A percentile compares a stretch with the other conserved stretches of the same genome.
Conservation (phyloP, 108 stramenopile species). For the Cyclotella atomus region DNA sequence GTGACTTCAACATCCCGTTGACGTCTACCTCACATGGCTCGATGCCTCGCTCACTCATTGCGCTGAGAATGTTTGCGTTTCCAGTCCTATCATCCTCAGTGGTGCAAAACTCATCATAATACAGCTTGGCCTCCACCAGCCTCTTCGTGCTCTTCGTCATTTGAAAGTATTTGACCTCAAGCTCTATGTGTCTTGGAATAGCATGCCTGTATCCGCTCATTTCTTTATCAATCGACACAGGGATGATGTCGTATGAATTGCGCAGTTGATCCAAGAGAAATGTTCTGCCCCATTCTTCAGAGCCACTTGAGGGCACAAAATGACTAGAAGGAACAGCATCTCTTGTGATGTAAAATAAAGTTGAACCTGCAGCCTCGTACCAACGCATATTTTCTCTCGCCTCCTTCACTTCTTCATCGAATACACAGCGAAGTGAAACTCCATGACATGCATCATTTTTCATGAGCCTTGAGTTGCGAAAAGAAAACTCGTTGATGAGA, state of each 20-base stretch:
- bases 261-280: constrained; percentile 54
- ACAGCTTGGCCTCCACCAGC: constrained; percentile 63
- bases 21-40: constrained; percentile 66
- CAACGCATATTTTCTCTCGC: constrained; percentile 59
- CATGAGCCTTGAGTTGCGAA: constrained; percentile 18
- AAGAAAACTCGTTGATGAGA: constrained; percentile 55
- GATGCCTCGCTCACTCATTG: constrained; percentile 53
- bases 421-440: constrained; percentile 61
- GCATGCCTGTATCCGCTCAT: constrained; percentile 54
- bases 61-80: constrained; percentile 44
- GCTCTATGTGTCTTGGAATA: constrained; percentile 63
- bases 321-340: constrained; percentile 46
- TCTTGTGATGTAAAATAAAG: constrained; percentile 60
- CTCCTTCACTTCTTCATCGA: constrained; percentile 71
- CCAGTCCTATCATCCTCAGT: constrained; percentile 57
- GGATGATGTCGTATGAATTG: constrained; percentile 54
- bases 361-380: constrained; percentile 72
- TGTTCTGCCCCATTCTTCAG: constrained; percentile 44
- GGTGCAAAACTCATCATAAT: constrained; percentile 70
- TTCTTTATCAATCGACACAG: constrained; percentile 61
- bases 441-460: constrained; percentile 45
- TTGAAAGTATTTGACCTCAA: constrained; percentile 78
- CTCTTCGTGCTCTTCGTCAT: constrained; percentile 62
- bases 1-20: constrained; percentile 63
- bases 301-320: constrained; percentile 28